Evolutionary conservation across 108 stramenopile species (phyloP), one percentile per base, ranked within the genome.

Genomic region (Fragilariopsis cylindrus): DNA sequence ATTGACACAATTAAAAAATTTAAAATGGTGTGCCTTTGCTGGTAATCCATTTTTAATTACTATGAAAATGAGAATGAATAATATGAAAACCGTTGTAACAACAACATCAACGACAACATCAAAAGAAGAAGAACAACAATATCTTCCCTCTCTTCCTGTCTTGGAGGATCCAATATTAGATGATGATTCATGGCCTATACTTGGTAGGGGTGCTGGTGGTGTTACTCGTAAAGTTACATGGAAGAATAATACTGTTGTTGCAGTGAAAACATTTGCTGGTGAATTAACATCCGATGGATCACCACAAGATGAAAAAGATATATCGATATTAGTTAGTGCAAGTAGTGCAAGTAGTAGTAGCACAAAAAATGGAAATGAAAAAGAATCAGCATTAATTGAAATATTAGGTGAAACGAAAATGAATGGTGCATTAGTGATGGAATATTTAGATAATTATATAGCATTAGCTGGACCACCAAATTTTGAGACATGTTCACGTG

Each of bases 141-240:
- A n/a, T n/a, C n/a, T n/a, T n/a, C n/a, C 1, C 8, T 7, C 53
- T 46, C 68, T 58, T 3, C 66, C 65, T 40, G 60, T 46, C 21
- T 65, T 81, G 71, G 76, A 73, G 49, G 72, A 81, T 42, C 72
- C 66, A 3, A 44, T 39, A 9, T 45, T 78, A 43, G 75, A 65
- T 12, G 55, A 79, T 16, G 71, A 57, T 3, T 53, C 71, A 13
- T 71, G 65, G 69, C 64, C 60, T 57, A 58, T 87, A 2, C 54
- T 89, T 62, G 88, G 88, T 13, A 52, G 65, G 41, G 88, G 88
- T n/a, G 88, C 88, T n/a, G 74, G 85, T 57, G 88, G 88, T 48
- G 70, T 85, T 43, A 89, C 85, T 9, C 81, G 82, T 5, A 73
- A 54, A 43, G 77, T 65, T 15, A 48, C 46, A 52, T 68, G 45